phyloP scores from a whole-genome alignment of 371 early-diverging fungal genomes.

The Cokeromyces recurvatus region DNA sequence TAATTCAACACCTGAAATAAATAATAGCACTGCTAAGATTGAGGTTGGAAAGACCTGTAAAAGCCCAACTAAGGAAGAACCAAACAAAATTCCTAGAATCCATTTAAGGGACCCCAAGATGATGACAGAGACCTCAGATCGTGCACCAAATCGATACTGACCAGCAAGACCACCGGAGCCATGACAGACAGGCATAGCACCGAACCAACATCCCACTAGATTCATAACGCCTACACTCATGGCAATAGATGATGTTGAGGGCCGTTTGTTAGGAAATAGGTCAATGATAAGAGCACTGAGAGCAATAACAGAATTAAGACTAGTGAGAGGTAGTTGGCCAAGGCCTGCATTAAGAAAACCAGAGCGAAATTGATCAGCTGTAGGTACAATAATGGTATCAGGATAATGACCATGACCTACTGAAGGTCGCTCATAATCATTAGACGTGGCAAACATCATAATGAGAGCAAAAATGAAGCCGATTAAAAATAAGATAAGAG shows the following conservation, averaged over 20 bases:
- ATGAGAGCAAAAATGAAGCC: slow-evolving; percentile 70
- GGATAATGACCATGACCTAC: slow-evolving; percentile 61
- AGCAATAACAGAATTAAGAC: slow-evolving; percentile 85
- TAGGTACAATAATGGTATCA: slow-evolving; percentile 51
- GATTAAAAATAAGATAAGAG: slow-evolving; percentile 70
- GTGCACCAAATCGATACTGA: slow-evolving; percentile 91
- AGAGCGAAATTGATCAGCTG: slow-evolving; percentile 57
- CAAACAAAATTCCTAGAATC: slow-evolving; percentile 74
- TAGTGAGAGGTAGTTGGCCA: slow-evolving; percentile 87
- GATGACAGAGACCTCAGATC: slow-evolving; percentile 75
- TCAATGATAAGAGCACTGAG: slow-evolving; percentile 76
- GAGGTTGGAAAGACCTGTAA: slow-evolving; percentile 70
- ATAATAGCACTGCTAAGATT: slow-evolving; percentile 83
- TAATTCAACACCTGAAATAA: slow-evolving; percentile 73
- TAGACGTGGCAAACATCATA: slow-evolving; percentile 32
- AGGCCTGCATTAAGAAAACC: slow-evolving; percentile 79
- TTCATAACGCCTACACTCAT: slow-evolving; percentile 83
- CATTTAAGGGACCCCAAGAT: slow-evolving; percentile 75
- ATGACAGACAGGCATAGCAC: slow-evolving; percentile 79
- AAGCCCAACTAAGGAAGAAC: slow-evolving; percentile 69
- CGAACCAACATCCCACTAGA: slow-evolving; percentile 80
- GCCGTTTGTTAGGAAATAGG: slow-evolving; percentile 69
- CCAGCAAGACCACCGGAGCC: slow-evolving; percentile 90
- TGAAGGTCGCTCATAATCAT: slow-evolving; percentile 24
- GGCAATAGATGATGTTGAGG: slow-evolving; percentile 57